phyloP scores from a whole-genome alignment of 179 eudicot genomes.

The Drosera spatulata region DNA sequence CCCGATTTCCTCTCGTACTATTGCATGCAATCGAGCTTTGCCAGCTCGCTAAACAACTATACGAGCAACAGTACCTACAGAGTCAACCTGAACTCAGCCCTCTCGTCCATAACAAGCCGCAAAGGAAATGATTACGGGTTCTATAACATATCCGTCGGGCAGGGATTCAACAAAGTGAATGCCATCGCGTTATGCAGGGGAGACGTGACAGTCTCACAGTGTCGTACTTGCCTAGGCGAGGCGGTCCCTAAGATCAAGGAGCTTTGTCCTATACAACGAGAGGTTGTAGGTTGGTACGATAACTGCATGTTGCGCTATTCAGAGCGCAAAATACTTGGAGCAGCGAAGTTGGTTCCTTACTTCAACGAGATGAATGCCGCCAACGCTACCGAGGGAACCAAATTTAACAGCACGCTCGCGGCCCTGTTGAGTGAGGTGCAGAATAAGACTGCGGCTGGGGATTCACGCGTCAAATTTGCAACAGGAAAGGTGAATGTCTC shows the following conservation, averaged over 20 bases:
- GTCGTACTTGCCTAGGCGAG: slow-evolving; percentile 8
- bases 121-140: slow-evolving; percentile 14
- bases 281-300: slow-evolving; percentile 19
- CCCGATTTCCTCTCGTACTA: too few species aligned
- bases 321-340: slow-evolving; percentile 7
- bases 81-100: slow-evolving; percentile 14
- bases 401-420: slow-evolving; percentile 8
- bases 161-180: slow-evolving; percentile 3
- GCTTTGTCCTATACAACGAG: slow-evolving; percentile 18
- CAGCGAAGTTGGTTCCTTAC: slow-evolving; percentile 1
- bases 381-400: neutral
- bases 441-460: slow-evolving; percentile 16
- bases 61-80: too few species aligned
- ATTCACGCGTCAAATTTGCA: slow-evolving; percentile 24
- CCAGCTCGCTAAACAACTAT: too few species aligned
- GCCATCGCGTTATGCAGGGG: slow-evolving; percentile 16
- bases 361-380: neutral
- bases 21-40: too few species aligned
- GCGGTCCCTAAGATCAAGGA: neutral
- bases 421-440: slow-evolving; percentile 11
- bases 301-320: slow-evolving; percentile 17
- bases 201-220: slow-evolving; percentile 6
- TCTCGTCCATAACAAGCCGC: slow-evolving; percentile 13
- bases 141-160: slow-evolving; percentile 18
- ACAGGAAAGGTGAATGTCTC: slow-evolving; percentile 3